These are phyloP conservation scores for Pseudonitzschia pungens DNA, from an alignment of 108 stramenopile species.

Conservation along the genomic window DNA sequence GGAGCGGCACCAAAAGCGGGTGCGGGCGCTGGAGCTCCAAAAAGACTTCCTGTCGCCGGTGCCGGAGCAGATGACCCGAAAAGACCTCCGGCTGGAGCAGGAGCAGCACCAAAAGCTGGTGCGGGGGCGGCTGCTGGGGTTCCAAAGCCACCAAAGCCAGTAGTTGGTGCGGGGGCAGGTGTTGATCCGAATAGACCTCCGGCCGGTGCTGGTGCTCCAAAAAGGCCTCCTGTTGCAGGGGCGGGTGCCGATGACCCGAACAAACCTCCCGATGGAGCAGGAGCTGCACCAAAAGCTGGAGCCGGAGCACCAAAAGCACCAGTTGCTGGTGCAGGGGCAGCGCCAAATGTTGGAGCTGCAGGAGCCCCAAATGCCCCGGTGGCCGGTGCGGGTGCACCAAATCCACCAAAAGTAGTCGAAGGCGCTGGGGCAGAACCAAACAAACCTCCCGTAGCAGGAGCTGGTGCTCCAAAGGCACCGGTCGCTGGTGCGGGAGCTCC, in stretches of 20 bases:
- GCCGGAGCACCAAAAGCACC: constrained; percentile 70
- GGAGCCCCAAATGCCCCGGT: constrained; percentile 17
- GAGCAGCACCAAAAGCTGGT: constrained; percentile 37
- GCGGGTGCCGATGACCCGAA: constrained; percentile 31
- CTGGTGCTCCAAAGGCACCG: constrained; percentile 45
- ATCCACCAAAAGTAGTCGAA: constrained; percentile 48
- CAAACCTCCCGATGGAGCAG: constrained; percentile 46
- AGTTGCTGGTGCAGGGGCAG: constrained; percentile 46
- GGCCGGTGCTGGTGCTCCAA: constrained; percentile 58
- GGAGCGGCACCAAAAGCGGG: constrained; percentile 13
- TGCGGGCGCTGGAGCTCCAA: constrained; percentile 28
- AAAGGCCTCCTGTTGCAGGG: constrained; percentile 37
- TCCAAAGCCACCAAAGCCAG: constrained; percentile 59
- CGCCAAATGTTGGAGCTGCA: constrained; percentile 52
- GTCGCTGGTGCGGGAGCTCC: constrained; percentile 48
- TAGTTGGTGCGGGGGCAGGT: constrained; percentile 47
- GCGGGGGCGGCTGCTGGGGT: constrained; percentile 56
- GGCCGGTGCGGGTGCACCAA: constrained; percentile 42
- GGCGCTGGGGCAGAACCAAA: constrained; percentile 57
- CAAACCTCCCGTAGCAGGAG: constrained; percentile 50
- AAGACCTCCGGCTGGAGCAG: constrained; percentile 15
- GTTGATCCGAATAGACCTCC: constrained; percentile 42
- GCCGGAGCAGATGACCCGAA: constrained; percentile 10
- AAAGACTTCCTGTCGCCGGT: constrained; percentile 40
- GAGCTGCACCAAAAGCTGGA: constrained; percentile 46